Evolutionary conservation across 768 basidiomycete genomes (phyloP).

Genomic region (Lentinula edodes): DNA sequence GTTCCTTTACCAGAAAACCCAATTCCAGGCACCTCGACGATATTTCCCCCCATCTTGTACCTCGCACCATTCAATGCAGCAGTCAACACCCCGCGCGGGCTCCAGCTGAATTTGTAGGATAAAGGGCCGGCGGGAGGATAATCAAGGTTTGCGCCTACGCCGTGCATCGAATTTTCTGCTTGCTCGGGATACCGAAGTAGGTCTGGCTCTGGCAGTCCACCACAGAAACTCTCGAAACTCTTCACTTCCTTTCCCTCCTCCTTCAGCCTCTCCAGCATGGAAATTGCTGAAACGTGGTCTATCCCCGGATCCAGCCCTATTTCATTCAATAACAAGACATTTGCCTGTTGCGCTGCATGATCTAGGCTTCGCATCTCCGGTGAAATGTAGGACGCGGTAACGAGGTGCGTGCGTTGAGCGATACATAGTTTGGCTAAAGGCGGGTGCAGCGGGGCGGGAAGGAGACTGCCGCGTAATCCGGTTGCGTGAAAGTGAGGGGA

Average conservation of each 20-base stretch:
- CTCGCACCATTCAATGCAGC: constrained; percentile 72
- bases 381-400: constrained; percentile 91
- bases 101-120: constrained; percentile 95
- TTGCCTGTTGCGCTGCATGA: constrained; percentile 50
- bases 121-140: constrained; percentile 45
- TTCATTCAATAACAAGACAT: constrained; percentile 80
- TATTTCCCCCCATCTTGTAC: constrained; percentile 56
- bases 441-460: constrained; percentile 75
- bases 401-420: constrained; percentile 60
- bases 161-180: constrained; percentile 1
- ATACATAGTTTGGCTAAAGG: constrained; percentile 72
- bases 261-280: constrained; percentile 51
- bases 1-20: neutral
- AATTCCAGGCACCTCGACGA: constrained; percentile 21
- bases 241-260: constrained; percentile 48
- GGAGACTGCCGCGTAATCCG: constrained; percentile 41
- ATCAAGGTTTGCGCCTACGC: neutral
- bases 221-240: constrained; percentile 88
- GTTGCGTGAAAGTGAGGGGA: neutral
- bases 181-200: constrained; percentile 17
- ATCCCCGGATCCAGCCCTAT: constrained; percentile 89
- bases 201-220: constrained; percentile 83
- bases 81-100: constrained; percentile 76
- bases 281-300: constrained; percentile 83
- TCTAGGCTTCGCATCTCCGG: constrained; percentile 67